Conservation (phyloP, 257 asterid genomes). For the Solanum pimpinellifolium region DNA sequence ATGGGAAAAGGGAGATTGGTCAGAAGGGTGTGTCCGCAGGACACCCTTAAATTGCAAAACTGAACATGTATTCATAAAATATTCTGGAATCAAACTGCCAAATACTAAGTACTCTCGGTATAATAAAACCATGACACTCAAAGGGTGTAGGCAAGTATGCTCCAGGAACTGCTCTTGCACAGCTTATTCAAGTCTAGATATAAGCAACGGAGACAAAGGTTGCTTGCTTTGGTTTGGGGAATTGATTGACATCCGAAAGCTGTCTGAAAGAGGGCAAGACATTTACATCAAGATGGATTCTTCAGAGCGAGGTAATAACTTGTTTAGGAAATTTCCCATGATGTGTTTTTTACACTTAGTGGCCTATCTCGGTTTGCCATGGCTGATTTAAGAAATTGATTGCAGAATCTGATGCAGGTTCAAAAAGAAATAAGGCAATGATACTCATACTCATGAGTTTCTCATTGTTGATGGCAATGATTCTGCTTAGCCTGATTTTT, state of each 20-base stretch:
- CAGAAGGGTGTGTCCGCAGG: slow-evolving; percentile 13
- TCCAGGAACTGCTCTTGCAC: slow-evolving; percentile 19
- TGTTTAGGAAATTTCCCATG: not conserved
- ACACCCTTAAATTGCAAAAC: not conserved
- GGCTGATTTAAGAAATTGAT: not conserved
- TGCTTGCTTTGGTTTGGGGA: slow-evolving; percentile 17
- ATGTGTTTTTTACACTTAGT: not conserved
- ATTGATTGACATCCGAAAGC: slow-evolving; percentile 9
- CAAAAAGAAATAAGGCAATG: not conserved
- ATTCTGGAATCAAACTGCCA: slow-evolving; percentile 14
- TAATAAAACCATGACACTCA: slow-evolving; percentile 4
- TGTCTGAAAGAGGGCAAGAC: slow-evolving; percentile 8
- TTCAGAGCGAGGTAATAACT: slow-evolving; percentile 3
- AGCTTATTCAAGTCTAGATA: slow-evolving; percentile 13
- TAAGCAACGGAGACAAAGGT: slow-evolving; percentile 6
- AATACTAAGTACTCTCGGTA: slow-evolving; percentile 5
- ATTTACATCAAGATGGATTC: slow-evolving; percentile 16
- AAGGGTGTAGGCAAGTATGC: slow-evolving; percentile 13
- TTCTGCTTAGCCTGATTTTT: not conserved
- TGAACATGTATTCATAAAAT: slow-evolving; percentile 5
- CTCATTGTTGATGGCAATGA: not conserved
- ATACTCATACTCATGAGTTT: not conserved
- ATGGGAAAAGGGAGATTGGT: slow-evolving; percentile 10
- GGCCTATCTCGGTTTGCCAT: not conserved
- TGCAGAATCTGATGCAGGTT: not conserved